A percentile compares a stretch with the other conserved stretches of the same genome.
Conservation (phyloP, 2,329 filamentous ascomycete genomes). For the Chaetomium strumarium region DNA sequence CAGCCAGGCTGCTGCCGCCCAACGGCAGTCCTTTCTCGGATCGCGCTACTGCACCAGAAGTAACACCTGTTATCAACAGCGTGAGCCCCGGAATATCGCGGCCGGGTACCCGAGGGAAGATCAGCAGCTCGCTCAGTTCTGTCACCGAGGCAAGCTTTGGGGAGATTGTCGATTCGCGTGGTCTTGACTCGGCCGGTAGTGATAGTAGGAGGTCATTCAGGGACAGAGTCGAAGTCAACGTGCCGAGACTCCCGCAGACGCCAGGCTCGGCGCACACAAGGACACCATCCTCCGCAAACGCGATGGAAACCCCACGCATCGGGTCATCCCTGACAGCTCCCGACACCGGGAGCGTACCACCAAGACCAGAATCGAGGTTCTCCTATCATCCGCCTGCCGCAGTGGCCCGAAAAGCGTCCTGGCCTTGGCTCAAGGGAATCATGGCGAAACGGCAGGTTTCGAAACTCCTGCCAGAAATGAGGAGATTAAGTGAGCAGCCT, state of each 20-base stretch:
- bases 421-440: constrained; percentile 18
- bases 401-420: constrained; percentile 15
- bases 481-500: constrained; percentile 6
- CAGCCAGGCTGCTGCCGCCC: constrained; percentile 9
- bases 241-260: constrained; percentile 27
- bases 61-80: background rate
- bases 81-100: background rate
- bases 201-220: constrained; percentile 26
- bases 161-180: constrained; percentile 20
- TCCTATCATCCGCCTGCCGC: constrained; percentile 10
- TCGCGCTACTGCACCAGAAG: background rate
- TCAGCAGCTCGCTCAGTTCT: constrained; percentile 20
- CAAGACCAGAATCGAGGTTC: constrained; percentile 11
- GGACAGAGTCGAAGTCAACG: constrained; percentile 27
- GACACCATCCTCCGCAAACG: background rate
- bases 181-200: constrained; percentile 17
- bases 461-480: constrained; percentile 2
- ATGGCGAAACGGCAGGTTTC: background rate
- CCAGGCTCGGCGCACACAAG: constrained; percentile 22
- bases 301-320: background rate
- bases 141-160: constrained; percentile 25
- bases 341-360: constrained; percentile 1
- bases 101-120: constrained; percentile 2
- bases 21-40: background rate
- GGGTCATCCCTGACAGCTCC: background rate